Evolutionary conservation across 805 yeast genomes (phyloP).

Genomic region (Lipomyces sp.): DNA sequence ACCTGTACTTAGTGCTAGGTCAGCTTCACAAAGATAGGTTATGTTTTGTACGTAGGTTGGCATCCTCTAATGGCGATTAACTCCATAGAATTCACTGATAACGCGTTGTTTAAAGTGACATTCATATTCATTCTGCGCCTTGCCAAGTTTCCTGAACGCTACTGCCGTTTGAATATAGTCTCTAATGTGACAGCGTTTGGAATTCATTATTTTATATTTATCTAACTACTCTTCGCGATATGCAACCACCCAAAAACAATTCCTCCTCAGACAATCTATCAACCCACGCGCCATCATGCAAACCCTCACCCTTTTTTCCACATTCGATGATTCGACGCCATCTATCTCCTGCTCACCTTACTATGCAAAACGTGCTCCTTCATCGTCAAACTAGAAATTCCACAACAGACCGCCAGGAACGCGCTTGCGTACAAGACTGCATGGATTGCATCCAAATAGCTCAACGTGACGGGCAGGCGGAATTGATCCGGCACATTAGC

Average conservation of each 20-base stretch:
- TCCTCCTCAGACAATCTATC: background rate
- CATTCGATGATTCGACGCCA: no score
- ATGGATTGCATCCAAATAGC: slow-evolving; percentile 31
- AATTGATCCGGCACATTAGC: slow-evolving; percentile 19
- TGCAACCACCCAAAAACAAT: background rate
- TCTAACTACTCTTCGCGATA: background rate
- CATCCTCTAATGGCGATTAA: no score
- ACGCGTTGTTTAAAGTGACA: no score
- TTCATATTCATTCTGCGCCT: no score
- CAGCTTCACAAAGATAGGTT: no score
- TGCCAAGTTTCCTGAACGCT: no score
- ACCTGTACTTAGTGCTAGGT: no score
- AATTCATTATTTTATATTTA: no score
- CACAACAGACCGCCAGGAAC: slow-evolving; percentile 22
- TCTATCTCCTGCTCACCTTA: slow-evolving; percentile 17
- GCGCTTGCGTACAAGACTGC: slow-evolving; percentile 29
- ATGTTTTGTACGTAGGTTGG: no score
- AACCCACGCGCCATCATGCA: background rate
- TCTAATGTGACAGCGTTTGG: no score
- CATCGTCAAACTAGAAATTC: slow-evolving; percentile 26
- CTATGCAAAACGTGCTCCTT: slow-evolving; percentile 32
- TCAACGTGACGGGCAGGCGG: slow-evolving; percentile 13
- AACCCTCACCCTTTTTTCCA: background rate
- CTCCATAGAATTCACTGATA: no score
- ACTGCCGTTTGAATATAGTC: no score